Conservation (phyloP, 208 protist species). For the Trypanosoma scelopori region DNA sequence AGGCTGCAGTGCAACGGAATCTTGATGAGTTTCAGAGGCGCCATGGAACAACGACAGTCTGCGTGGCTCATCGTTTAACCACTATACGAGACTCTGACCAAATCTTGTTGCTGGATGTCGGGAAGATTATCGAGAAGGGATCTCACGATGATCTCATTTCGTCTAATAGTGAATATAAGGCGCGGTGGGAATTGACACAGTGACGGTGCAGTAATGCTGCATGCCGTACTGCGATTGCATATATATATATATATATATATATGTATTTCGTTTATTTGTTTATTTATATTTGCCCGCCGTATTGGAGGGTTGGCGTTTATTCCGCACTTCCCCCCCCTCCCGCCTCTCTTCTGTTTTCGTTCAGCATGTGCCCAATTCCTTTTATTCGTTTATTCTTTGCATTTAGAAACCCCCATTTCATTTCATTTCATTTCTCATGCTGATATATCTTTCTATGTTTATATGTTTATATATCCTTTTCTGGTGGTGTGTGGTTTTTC, state of each 20-base stretch:
- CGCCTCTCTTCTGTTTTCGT: constrained; percentile 17
- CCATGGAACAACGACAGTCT: constrained; percentile 48
- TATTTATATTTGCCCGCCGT: not conserved
- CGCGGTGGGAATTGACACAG: constrained; percentile 31
- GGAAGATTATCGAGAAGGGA: constrained; percentile 37
- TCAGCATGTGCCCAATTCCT: not conserved
- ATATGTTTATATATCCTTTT: too few species aligned
- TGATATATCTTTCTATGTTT: not conserved
- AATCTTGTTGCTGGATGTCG: constrained; percentile 61
- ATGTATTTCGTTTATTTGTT: too few species aligned
- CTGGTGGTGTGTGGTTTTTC: too few species aligned
- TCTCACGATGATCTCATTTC: constrained; percentile 44
- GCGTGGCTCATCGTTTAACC: constrained; percentile 69
- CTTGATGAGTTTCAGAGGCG: constrained; percentile 21
- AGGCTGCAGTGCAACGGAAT: constrained; percentile 34
- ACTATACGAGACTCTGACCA: constrained; percentile 71
- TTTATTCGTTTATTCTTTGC: constrained; percentile 1
- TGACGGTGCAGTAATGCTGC: not conserved
- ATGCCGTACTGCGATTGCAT: not conserved
- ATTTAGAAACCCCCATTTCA: constrained; percentile 1
- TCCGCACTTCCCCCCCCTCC: too few species aligned
- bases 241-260: too few species aligned
- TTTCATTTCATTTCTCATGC: not conserved
- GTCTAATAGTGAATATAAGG: constrained; percentile 29
- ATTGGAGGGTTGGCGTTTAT: too few species aligned